Evolutionary conservation across 805 yeast species (phyloP).

Genomic region (Pichia kluyveri): DNA sequence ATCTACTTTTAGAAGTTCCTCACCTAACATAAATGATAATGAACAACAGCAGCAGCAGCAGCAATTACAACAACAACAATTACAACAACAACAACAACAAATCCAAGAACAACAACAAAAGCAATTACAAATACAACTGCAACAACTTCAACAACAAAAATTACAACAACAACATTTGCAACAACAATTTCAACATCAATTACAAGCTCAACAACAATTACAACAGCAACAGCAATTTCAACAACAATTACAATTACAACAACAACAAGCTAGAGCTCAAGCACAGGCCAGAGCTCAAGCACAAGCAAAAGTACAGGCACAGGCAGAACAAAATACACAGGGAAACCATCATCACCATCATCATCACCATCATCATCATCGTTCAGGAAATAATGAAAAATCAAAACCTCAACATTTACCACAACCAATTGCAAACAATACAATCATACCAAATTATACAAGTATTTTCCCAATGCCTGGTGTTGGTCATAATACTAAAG

Average conservation of each 20-base stretch:
- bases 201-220: background rate
- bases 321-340: too few species aligned
- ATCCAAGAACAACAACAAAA: constrained; percentile 7
- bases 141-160: background rate
- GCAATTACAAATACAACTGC: constrained; percentile 1
- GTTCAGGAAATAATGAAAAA: background rate
- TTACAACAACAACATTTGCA: constrained; percentile 1
- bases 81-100: constrained; percentile 4
- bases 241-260: background rate
- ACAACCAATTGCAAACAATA: background rate
- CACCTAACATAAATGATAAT: background rate
- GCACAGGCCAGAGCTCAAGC: too few species aligned
- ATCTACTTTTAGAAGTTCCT: constrained; percentile 6
- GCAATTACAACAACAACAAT: constrained; percentile 2
- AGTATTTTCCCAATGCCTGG: constrained; percentile 22
- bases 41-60: constrained; percentile 1
- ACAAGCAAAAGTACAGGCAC: too few species aligned
- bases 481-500: constrained; percentile 12
- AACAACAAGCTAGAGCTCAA: background rate
- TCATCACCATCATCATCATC: background rate
- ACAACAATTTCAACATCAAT: constrained; percentile 1
- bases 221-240: background rate
- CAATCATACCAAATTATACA: constrained; percentile 13
- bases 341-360: background rate
- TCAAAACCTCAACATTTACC: background rate